Evolutionary conservation across 768 basidiomycete genomes (phyloP).

Genomic region (Gautieria morchelliformis): DNA sequence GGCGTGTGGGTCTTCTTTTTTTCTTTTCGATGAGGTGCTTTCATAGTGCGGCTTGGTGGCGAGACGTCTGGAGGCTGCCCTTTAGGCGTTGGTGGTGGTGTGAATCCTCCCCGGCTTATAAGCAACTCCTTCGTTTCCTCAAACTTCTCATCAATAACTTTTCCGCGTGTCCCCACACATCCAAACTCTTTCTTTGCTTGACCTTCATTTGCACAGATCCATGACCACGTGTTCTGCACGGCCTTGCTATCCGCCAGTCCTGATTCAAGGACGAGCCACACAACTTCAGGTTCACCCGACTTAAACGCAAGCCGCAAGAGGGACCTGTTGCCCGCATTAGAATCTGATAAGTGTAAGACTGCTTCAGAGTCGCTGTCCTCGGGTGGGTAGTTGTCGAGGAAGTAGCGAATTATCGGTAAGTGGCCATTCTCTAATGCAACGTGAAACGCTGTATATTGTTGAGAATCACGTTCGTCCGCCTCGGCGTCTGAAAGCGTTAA

Average conservation of each 20-base stretch:
- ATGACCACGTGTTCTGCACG: slow-evolving; percentile 41
- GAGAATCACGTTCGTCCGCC: slow-evolving; percentile 55
- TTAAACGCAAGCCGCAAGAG: slow-evolving; percentile 49
- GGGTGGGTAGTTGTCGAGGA: slow-evolving; percentile 53
- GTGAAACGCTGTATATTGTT: slow-evolving; percentile 57
- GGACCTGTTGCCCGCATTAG: slow-evolving; percentile 31
- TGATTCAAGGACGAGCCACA: slow-evolving; percentile 55
- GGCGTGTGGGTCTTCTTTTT: slow-evolving; percentile 1
- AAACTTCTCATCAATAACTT: slow-evolving; percentile 25
- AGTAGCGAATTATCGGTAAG: slow-evolving; percentile 43
- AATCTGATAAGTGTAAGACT: slow-evolving; percentile 18
- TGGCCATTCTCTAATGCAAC: slow-evolving; percentile 47
- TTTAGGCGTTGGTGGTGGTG: slow-evolving; percentile 31
- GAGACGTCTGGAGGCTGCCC: slow-evolving; percentile 6
- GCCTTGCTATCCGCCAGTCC: slow-evolving; percentile 40
- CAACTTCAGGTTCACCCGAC: slow-evolving; percentile 52
- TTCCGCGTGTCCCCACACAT: slow-evolving; percentile 12
- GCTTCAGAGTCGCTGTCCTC: slow-evolving; percentile 37
- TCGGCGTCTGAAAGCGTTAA: slow-evolving; percentile 46
- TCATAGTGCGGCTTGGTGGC: not conserved
- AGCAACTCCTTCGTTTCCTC: slow-evolving; percentile 46
- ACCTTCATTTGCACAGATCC: slow-evolving; percentile 31
- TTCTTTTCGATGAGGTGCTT: not conserved
- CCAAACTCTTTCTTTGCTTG: slow-evolving; percentile 8
- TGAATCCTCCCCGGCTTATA: slow-evolving; percentile 40